A percentile compares a stretch with the other conserved stretches of the same genome.
Evolutionary conservation across 768 basidiomycete species (phyloP).

Genomic region (Galerina sulciceps): DNA sequence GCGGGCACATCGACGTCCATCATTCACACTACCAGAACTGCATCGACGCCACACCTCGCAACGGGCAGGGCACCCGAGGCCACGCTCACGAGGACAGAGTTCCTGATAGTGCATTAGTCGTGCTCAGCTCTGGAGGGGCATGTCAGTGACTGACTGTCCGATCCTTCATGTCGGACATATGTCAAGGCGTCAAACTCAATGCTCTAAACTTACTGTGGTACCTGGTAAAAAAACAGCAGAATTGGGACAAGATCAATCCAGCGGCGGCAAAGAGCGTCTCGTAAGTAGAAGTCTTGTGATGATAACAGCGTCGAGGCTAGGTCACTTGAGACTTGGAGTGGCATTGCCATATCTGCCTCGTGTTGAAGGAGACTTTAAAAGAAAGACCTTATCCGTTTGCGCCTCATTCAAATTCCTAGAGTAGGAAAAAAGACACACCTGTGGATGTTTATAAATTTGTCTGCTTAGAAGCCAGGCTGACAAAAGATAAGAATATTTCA

Average conservation of each 20-base stretch:
- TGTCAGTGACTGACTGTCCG: background rate
- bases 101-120: background rate
- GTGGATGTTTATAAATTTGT: background rate
- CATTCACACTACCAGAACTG: too few relatives aligned
- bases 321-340: background rate
- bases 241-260: background rate
- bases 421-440: too few relatives aligned
- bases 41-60: background rate
- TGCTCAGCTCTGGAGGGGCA: background rate
- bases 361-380: background rate
- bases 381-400: background rate
- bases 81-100: slow-evolving; percentile 4
- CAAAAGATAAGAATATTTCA: background rate
- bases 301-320: background rate
- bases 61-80: background rate
- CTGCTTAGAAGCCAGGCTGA: background rate
- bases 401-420: too few relatives aligned
- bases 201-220: background rate
- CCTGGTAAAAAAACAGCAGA: background rate
- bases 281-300: slow-evolving; percentile 5
- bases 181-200: slow-evolving; percentile 5
- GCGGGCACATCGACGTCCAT: too few relatives aligned
- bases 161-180: background rate
- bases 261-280: background rate
- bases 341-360: background rate